Evolutionary conservation across 2,329 filamentous ascomycete species (phyloP).

Genomic region (Fusarium tjaetaba): DNA sequence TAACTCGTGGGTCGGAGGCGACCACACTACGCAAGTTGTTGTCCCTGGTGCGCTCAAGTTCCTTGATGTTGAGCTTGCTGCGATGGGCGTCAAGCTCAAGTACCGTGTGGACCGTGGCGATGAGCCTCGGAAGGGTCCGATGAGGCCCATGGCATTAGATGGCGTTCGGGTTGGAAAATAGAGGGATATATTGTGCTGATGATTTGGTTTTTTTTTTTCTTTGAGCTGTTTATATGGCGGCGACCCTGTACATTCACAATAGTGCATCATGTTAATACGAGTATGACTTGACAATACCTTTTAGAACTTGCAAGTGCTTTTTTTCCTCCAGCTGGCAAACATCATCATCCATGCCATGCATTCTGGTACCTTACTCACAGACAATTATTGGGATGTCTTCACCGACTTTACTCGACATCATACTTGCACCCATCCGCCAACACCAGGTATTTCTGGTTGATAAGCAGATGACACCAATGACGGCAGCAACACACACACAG

Average conservation of each 20-base stretch:
- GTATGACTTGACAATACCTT: slow-evolving; percentile 19
- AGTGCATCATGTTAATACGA: slow-evolving; percentile 34
- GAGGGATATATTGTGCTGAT: slow-evolving; percentile 20
- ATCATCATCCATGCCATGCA: background rate
- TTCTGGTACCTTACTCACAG: background rate
- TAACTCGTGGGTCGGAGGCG: slow-evolving; percentile 84
- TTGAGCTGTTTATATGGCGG: slow-evolving; percentile 31
- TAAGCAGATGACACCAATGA: slow-evolving; percentile 12
- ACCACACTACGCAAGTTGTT: slow-evolving; percentile 89
- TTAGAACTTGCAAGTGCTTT: background rate
- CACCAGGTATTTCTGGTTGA: background rate
- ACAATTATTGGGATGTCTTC: background rate
- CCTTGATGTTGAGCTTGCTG: slow-evolving; percentile 92
- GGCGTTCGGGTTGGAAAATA: slow-evolving; percentile 46
- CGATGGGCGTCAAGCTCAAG: slow-evolving; percentile 96
- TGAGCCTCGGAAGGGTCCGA: slow-evolving; percentile 62
- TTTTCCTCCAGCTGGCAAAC: too few relatives aligned
- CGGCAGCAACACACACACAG: background rate
- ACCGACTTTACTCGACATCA: background rate
- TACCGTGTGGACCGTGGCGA: slow-evolving; percentile 77
- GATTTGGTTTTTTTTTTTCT: slow-evolving; percentile 30
- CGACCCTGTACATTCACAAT: slow-evolving; percentile 23
- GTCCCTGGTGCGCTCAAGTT: slow-evolving; percentile 93
- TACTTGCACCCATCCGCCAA: background rate
- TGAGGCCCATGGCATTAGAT: slow-evolving; percentile 53